Evolutionary conservation across 345 rosid species (phyloP).

Genomic region (Barbarea vulgaris): DNA sequence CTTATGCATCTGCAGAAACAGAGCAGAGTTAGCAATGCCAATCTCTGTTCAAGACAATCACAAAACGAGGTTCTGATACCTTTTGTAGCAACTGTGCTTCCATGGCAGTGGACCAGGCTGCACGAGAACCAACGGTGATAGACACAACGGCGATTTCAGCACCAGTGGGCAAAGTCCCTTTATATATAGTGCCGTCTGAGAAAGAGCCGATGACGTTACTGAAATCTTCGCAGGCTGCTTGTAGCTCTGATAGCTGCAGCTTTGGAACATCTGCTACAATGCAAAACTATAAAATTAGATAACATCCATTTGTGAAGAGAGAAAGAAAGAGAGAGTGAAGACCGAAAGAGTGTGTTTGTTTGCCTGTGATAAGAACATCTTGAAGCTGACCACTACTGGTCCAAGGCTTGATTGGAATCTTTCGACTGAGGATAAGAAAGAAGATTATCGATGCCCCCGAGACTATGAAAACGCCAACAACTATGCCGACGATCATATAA

Average conservation of each 20-base stretch:
- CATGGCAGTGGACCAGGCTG: constrained; percentile 68
- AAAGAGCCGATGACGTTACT: constrained; percentile 85
- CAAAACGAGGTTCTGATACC: constrained; percentile 48
- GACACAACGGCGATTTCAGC: constrained; percentile 89
- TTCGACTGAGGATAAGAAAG: constrained; percentile 52
- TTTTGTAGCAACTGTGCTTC: constrained; percentile 74
- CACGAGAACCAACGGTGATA: constrained; percentile 47
- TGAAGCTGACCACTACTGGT: constrained; percentile 86
- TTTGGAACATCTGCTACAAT: constrained; percentile 71
- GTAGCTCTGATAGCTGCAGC: constrained; percentile 79
- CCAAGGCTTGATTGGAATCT: constrained; percentile 86
- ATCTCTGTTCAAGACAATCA: not conserved
- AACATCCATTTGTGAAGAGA: not conserved
- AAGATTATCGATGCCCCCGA: constrained; percentile 45
- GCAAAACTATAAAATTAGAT: not conserved
- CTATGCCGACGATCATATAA: constrained; percentile 30
- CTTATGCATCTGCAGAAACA: constrained; percentile 65
- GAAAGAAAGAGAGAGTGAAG: not conserved
- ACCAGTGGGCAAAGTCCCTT: constrained; percentile 91
- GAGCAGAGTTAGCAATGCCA: not conserved
- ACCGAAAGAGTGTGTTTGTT: constrained; percentile 41
- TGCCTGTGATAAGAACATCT: constrained; percentile 80
- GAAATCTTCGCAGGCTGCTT: constrained; percentile 95
- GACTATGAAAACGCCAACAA: constrained; percentile 45
- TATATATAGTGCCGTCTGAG: constrained; percentile 69